Conservation (phyloP, 2,329 filamentous ascomycete genomes). For the Colletotrichum eremochloae region DNA sequence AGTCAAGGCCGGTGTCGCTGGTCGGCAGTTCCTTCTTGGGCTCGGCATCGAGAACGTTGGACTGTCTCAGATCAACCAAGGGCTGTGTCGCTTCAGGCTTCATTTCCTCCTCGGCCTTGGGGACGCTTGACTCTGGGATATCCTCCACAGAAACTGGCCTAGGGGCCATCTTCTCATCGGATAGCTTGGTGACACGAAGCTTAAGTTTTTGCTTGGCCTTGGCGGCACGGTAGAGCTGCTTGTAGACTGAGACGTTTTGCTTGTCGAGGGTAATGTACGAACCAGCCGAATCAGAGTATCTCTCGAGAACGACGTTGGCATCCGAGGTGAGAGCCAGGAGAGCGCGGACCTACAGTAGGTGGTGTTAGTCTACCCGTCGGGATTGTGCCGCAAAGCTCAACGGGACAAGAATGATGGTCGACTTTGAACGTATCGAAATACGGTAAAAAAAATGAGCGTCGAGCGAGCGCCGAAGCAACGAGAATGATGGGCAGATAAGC, state of each 20-base stretch:
- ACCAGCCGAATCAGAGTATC: slow-evolving; percentile 93
- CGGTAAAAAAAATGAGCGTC: neutral
- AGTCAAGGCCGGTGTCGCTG: slow-evolving; percentile 40
- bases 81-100: slow-evolving; percentile 25
- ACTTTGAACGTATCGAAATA: neutral
- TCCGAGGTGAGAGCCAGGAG: slow-evolving; percentile 75
- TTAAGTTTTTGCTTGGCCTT: slow-evolving; percentile 99
- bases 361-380: slow-evolving; percentile 16
- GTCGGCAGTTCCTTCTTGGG: slow-evolving; percentile 40
- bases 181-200: slow-evolving; percentile 73
- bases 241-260: slow-evolving; percentile 86
- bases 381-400: neutral
- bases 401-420: neutral
- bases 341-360: slow-evolving; percentile 72
- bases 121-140: slow-evolving; percentile 53
- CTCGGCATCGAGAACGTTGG: slow-evolving; percentile 16
- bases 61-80: slow-evolving; percentile 47
- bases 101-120: slow-evolving; percentile 43
- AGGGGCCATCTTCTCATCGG: slow-evolving; percentile 51
- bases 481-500: neutral
- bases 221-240: slow-evolving; percentile 94
- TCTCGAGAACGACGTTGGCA: slow-evolving; percentile 80
- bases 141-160: slow-evolving; percentile 66
- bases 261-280: slow-evolving; percentile 84
- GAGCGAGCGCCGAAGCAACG: too few relatives aligned